Evolutionary conservation across 2,329 filamentous ascomycete species (phyloP).

Genomic region (Amauroascus verrucosus): DNA sequence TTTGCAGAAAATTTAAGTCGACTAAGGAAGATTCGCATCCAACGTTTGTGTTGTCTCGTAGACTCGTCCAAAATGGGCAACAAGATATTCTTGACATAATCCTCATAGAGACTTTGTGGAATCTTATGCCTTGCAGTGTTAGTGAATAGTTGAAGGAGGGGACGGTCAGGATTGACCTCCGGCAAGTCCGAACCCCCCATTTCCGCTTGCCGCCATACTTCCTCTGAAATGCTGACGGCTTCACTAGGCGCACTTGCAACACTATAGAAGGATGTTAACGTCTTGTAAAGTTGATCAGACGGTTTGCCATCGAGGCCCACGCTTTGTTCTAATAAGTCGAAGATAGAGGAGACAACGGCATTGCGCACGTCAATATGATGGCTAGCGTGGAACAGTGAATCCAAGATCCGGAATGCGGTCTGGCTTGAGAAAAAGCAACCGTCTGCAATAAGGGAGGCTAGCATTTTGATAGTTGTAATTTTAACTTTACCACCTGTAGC

Average conservation of each 20-base stretch:
- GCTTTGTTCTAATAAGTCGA: constrained; percentile 11
- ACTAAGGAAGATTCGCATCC: constrained; percentile 18
- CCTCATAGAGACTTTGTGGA: constrained; percentile 4
- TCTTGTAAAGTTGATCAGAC: constrained; percentile 1
- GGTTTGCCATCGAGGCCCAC: constrained; percentile 1
- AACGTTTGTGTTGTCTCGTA: constrained; percentile 17
- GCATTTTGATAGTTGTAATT: constrained; percentile 18
- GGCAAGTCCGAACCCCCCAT: constrained; percentile 10
- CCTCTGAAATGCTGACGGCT: constrained; percentile 4
- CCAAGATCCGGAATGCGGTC: constrained; percentile 8
- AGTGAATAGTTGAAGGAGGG: constrained; percentile 14
- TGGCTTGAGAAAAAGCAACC: constrained; percentile 12
- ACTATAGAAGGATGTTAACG: constrained; percentile 6
- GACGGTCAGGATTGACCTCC: constrained; percentile 8
- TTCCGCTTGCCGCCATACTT: constrained; percentile 15
- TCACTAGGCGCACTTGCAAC: constrained; percentile 15
- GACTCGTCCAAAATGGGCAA: constrained; percentile 18
- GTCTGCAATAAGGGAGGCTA: constrained; percentile 13
- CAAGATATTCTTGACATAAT: constrained; percentile 15
- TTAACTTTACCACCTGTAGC: constrained; percentile 4
- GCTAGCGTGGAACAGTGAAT: constrained; percentile 9
- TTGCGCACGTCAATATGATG: constrained; percentile 16
- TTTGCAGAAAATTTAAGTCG: constrained; percentile 5
- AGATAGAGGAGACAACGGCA: constrained; percentile 10
- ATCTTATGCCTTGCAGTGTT: constrained; percentile 3